Conservation (phyloP, 2,329 filamentous ascomycete genomes). For the Aureobasidium sp. region DNA sequence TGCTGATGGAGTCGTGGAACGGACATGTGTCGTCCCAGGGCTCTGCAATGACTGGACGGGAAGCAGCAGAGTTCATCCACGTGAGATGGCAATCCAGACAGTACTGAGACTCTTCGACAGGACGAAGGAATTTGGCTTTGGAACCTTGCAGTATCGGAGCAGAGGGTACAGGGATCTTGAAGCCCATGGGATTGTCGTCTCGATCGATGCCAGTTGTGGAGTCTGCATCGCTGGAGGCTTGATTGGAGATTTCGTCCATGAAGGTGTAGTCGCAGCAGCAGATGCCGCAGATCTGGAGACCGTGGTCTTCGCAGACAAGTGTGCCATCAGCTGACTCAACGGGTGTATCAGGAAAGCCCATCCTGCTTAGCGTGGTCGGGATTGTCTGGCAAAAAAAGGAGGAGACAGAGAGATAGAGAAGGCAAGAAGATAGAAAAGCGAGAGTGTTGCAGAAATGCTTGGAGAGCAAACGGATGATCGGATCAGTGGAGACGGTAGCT, state of each 20-base stretch:
- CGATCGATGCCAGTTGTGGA: neutral
- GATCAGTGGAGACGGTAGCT: no score
- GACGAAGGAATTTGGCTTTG: neutral
- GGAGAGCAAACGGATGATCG: no score
- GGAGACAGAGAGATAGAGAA: neutral
- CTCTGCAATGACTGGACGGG: neutral
- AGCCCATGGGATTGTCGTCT: neutral
- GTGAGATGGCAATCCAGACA: neutral
- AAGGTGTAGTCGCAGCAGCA: conserved; percentile 1
- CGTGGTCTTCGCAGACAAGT: neutral
- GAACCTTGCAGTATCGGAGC: neutral
- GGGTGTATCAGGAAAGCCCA: neutral
- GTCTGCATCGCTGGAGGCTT: neutral
- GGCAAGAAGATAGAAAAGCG: no score
- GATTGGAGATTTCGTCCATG: neutral
- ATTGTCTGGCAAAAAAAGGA: neutral
- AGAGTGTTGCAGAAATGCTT: no score
- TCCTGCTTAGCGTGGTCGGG: neutral
- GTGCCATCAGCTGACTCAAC: neutral
- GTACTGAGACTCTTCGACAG: neutral
- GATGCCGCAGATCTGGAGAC: neutral
- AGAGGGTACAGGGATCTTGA: neutral
- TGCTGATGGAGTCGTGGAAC: neutral
- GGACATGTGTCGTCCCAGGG: neutral
- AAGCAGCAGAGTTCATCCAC: neutral